These are phyloP conservation scores for Guyanaporus albipodus DNA, from an alignment of 768 basidiomycete genomes.

Conservation along the genomic window DNA sequence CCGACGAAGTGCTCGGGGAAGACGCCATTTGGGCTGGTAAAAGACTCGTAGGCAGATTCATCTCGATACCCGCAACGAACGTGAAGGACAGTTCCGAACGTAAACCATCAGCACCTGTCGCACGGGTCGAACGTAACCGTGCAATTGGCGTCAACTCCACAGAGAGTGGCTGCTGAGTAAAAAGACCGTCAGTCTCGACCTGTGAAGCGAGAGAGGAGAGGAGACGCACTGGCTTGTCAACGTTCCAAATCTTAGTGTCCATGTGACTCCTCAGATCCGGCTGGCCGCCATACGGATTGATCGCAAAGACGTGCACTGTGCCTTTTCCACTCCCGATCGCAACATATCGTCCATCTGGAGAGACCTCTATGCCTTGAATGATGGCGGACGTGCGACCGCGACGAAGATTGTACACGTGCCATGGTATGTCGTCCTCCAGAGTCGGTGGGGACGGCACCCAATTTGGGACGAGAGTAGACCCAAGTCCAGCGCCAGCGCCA, in stretches of 20 bases:
- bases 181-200: not conserved
- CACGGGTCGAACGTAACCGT: slow-evolving; percentile 42
- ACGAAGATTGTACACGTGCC: slow-evolving; percentile 64
- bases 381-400: slow-evolving; percentile 69
- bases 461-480: not conserved
- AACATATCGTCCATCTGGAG: slow-evolving; percentile 60
- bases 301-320: slow-evolving; percentile 68
- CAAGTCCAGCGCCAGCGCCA: slow-evolving; percentile 1
- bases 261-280: slow-evolving; percentile 61
- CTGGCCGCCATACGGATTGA: slow-evolving; percentile 72
- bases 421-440: slow-evolving; percentile 30
- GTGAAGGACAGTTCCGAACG: slow-evolving; percentile 50
- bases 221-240: slow-evolving; percentile 40
- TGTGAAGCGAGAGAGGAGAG: not conserved
- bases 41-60: slow-evolving; percentile 38
- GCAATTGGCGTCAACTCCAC: slow-evolving; percentile 55
- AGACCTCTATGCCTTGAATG: slow-evolving; percentile 46
- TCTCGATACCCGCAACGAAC: slow-evolving; percentile 41
- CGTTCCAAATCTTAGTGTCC: slow-evolving; percentile 54
- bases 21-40: slow-evolving; percentile 27
- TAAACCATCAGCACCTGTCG: slow-evolving; percentile 26
- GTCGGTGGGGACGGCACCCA: not conserved
- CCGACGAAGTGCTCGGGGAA: slow-evolving; percentile 26
- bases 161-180: slow-evolving; percentile 44
- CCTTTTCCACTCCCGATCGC: slow-evolving; percentile 62